These are phyloP conservation scores for Brasilioporus rufonigricans DNA, from an alignment of 768 basidiomycete genomes.

Conservation along the genomic window DNA sequence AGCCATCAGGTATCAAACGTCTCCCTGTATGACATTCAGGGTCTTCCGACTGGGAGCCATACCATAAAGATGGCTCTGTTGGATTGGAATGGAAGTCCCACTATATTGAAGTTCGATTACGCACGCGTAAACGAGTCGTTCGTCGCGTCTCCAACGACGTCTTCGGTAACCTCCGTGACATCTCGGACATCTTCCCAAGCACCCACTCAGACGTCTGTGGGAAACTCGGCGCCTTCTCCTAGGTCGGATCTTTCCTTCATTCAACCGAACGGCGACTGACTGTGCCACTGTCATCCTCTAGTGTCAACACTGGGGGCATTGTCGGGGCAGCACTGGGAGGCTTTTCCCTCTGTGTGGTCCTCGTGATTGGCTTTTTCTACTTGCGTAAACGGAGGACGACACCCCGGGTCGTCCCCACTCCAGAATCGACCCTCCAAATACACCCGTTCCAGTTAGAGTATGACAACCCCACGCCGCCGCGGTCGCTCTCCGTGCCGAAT, in stretches of 20 bases:
- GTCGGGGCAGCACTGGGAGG: conserved; percentile 19
- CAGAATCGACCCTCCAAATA: background rate
- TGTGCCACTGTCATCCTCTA: background rate
- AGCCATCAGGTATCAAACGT: conserved; percentile 23
- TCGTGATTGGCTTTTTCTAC: conserved; percentile 5
- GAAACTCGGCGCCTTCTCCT: background rate
- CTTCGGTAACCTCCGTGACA: too few species aligned
- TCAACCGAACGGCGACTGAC: conserved; percentile 4
- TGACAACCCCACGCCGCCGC: background rate
- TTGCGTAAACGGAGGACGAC: conserved; percentile 6
- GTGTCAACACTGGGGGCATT: conserved; percentile 10
- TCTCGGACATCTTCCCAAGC: conserved; percentile 1
- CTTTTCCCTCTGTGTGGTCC: background rate
- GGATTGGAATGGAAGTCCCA: conserved; percentile 14
- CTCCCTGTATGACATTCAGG: conserved; percentile 17
- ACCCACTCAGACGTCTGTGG: background rate
- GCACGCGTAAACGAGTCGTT: conserved; percentile 24
- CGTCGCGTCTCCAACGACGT: background rate
- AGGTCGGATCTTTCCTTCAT: conserved; percentile 7
- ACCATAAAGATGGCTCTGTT: conserved; percentile 22
- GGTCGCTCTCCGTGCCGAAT: background rate
- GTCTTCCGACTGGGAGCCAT: conserved; percentile 16
- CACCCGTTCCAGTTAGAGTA: conserved; percentile 4
- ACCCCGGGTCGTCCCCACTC: background rate
- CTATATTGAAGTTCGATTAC: conserved; percentile 29